Base-by-base conservation (phyloP, 371 early-diverging fungal species). In the Nematocida parisii region DNA sequence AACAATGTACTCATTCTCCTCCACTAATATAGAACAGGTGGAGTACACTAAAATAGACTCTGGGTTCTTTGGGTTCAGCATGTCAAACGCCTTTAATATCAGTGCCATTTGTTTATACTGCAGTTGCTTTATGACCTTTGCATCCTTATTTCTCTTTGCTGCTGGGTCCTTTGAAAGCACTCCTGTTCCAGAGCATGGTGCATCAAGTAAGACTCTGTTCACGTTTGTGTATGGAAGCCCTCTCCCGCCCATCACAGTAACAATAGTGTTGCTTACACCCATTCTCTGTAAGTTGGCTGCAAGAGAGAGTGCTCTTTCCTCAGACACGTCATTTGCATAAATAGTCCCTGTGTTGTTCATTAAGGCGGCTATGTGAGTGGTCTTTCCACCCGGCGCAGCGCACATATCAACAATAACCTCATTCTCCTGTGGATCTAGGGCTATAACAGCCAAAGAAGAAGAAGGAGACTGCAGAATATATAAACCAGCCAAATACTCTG, bases 401-500 rank as follows among this genome's bases (percentile, higher is more conserved):
- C 94, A 94, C 96, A 98, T 95, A 88, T 98, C 99, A 44, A 97
- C 89, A n/a, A 96, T 90, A 66, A 91, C 90, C 82, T 95, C 94
- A 22, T 73, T 73, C 20, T 83, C 83, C 45, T 82, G 68, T 50
- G 95, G 95, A 13, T 93, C 94, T 33, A 98, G 88, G 0, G 96
- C 92, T 89, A 98, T 92, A 42, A 96, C 97, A 22, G 98, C 96
- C 77, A 98, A 88, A 88, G 97, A 94, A 1, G 96, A 96, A 13
- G 94, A 91, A 5, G 97, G 97, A 0, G 96, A 93, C 87, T 98
- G 99, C 57, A 98, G 91, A 91, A 95, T 95, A 84, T 98, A 98
- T 82, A 94, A 93, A n/a, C 99, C 99, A n/a, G 95, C 94, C 73
- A 98, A 90, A 84, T 98, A 98, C 87, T 98, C 99, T 72, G 98